Percentiles rank a stretch among this genome's conserved stretches.
Conservation (phyloP, 1,284 basidiomycete genomes). For the Ceratobasidium sp. region DNA sequence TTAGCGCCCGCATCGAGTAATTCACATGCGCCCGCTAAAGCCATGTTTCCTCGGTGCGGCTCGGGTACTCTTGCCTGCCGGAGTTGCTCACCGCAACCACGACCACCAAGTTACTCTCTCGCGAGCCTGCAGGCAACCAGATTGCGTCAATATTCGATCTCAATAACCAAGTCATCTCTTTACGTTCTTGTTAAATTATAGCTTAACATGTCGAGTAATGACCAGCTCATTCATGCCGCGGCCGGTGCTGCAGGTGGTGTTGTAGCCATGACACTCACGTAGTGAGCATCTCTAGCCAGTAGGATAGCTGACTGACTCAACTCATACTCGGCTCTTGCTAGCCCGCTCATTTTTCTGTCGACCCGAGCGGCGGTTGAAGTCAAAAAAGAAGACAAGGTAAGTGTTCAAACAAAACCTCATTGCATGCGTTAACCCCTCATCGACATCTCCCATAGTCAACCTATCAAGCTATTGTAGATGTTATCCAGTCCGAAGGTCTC, state of each 20-base stretch:
- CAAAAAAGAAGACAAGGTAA: conserved; percentile 78
- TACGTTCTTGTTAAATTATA: conserved; percentile 37
- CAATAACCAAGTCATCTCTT: neutral
- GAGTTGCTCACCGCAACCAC: conserved; percentile 22
- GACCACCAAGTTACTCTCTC: neutral
- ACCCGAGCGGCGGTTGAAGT: conserved; percentile 94
- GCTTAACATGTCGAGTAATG: conserved; percentile 63
- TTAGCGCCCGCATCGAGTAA: neutral
- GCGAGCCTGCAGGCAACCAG: neutral
- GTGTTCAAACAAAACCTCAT: conserved; percentile 40
- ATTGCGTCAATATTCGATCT: neutral
- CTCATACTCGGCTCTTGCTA: conserved; percentile 57
- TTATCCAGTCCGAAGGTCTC: conserved; percentile 87
- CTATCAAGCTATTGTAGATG: conserved; percentile 76
- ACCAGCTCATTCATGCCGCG: conserved; percentile 89
- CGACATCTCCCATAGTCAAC: conserved; percentile 59
- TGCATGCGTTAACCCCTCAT: conserved; percentile 18
- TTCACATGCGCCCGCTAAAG: conserved; percentile 20
- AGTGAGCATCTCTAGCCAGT: conserved; percentile 64
- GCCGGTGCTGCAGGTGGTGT: conserved; percentile 94
- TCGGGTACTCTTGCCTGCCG: conserved; percentile 20
- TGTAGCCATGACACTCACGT: conserved; percentile 86
- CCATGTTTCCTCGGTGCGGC: conserved; percentile 25
- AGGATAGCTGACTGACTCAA: conserved; percentile 14
- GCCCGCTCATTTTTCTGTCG: conserved; percentile 91